A percentile compares a stretch with the other conserved stretches of the same genome.
These are phyloP conservation scores for Strobilomyces echinocephalus DNA, from an alignment of 768 basidiomycete species.

Conservation along the genomic window DNA sequence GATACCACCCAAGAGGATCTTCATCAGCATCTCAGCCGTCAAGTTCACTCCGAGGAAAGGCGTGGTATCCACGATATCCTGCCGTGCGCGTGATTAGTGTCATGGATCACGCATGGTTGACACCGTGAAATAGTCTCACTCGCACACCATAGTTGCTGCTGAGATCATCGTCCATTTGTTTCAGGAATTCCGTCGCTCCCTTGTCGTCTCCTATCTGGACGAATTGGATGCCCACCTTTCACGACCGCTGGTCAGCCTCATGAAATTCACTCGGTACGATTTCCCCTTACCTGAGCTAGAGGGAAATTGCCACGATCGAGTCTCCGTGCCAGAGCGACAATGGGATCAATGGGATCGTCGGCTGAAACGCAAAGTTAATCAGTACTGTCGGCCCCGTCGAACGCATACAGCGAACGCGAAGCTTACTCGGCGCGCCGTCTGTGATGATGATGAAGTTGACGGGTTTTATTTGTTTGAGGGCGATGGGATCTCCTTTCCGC, in stretches of 20 bases:
- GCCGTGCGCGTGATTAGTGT: not conserved
- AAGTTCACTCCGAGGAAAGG: slow-evolving; percentile 44
- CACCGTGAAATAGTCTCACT: slow-evolving; percentile 25
- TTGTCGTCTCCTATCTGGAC: slow-evolving; percentile 59
- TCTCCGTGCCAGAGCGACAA: slow-evolving; percentile 42
- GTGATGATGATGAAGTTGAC: slow-evolving; percentile 59
- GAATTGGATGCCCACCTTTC: slow-evolving; percentile 64
- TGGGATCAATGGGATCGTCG: slow-evolving; percentile 48
- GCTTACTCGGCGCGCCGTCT: slow-evolving; percentile 57
- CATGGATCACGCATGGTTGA: not conserved
- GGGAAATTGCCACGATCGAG: slow-evolving; percentile 52
- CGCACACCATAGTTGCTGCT: slow-evolving; percentile 38
- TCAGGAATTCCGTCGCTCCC: slow-evolving; percentile 40
- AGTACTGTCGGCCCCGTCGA: too few species aligned
- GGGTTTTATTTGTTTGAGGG: slow-evolving; percentile 42
- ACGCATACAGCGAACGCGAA: not conserved
- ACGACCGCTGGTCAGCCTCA: slow-evolving; percentile 3
- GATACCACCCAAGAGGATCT: slow-evolving; percentile 64
- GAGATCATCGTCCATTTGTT: slow-evolving; percentile 57
- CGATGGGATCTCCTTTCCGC: slow-evolving; percentile 18
- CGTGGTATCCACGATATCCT: slow-evolving; percentile 74
- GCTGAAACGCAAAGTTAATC: slow-evolving; percentile 30
- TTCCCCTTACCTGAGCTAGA: slow-evolving; percentile 42
- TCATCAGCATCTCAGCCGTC: slow-evolving; percentile 47
- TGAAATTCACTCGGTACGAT: too few species aligned